phyloP scores from a whole-genome alignment of 2,329 filamentous ascomycete genomes.

The Penicillium oxalicum region DNA sequence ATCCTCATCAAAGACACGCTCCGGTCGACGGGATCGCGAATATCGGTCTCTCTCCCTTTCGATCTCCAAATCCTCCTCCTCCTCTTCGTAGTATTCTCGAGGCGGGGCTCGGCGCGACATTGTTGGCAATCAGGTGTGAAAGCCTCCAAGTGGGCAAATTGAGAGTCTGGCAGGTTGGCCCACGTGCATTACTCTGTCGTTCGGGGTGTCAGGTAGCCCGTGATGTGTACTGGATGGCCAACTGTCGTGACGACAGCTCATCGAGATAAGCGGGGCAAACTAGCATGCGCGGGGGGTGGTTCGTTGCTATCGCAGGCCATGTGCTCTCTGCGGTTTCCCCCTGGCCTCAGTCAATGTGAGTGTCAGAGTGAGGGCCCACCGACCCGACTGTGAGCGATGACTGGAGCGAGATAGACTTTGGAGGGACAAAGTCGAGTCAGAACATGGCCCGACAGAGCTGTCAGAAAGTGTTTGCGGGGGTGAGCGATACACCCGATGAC shows the following conservation, averaged over 20 bases:
- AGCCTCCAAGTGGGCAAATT: not conserved
- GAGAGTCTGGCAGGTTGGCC: not conserved
- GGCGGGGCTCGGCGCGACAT: constrained; percentile 30
- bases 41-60: constrained; percentile 24
- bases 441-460: too few species aligned
- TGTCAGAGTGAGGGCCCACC: too few species aligned
- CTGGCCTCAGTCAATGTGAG: too few species aligned
- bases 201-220: not conserved
- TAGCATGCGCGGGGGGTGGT: not conserved
- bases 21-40: constrained; percentile 21
- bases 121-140: not conserved
- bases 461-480: constrained; percentile 5
- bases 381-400: too few species aligned
- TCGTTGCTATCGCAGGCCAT: too few species aligned
- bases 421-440: too few species aligned
- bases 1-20: constrained; percentile 26
- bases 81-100: constrained; percentile 28
- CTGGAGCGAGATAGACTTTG: too few species aligned
- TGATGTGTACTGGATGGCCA: too few species aligned
- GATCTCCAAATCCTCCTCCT: constrained; percentile 17
- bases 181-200: not conserved
- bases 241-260: not conserved
- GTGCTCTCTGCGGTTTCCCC: too few species aligned
- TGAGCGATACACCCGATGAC: not conserved
- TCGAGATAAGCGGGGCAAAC: constrained; percentile 1